Conservation (phyloP, 257 asterid genomes). For the Nicotiana benthamiana region DNA sequence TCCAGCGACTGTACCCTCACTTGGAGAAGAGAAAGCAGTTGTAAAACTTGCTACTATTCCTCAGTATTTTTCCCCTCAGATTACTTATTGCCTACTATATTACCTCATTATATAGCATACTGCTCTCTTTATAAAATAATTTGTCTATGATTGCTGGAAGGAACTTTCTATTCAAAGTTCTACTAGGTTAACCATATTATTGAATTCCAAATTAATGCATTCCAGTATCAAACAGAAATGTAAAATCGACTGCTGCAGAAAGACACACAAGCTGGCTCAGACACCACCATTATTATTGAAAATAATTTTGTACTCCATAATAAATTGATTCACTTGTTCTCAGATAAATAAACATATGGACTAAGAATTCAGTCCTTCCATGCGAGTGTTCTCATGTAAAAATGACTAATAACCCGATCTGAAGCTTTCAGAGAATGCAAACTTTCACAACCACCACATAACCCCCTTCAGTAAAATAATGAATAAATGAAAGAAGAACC, state of each 20-base stretch:
- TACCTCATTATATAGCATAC: background rate
- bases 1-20: slow-evolving; percentile 38
- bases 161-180: background rate
- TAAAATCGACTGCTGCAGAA: background rate
- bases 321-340: too few species aligned
- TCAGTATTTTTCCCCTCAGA: background rate
- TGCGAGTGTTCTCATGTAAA: background rate
- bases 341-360: background rate
- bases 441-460: too few species aligned
- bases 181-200: background rate
- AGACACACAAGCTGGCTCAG: background rate
- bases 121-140: background rate
- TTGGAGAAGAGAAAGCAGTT: slow-evolving; percentile 39
- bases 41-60: background rate
- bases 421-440: background rate
- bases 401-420: background rate
- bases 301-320: too few species aligned
- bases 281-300: too few species aligned
- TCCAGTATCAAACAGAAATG: background rate
- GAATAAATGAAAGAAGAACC: too few species aligned
- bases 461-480: too few species aligned
- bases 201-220: background rate
- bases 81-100: background rate
- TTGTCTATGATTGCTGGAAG: background rate
- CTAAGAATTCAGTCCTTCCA: background rate